These are phyloP conservation scores for Zanthoxylum bungeanum DNA, from an alignment of 345 rosid genomes.

Conservation along the genomic window DNA sequence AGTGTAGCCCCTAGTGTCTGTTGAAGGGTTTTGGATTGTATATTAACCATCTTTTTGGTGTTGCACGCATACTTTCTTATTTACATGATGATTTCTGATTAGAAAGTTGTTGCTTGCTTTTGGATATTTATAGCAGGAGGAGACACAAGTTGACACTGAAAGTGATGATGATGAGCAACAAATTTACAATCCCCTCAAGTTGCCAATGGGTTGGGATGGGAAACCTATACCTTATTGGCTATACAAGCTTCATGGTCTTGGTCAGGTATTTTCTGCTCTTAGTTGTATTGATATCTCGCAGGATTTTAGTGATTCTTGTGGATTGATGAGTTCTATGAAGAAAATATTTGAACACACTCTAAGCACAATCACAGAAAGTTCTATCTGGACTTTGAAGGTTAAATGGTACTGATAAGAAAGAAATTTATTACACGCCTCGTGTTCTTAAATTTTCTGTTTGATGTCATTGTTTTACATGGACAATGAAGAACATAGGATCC, in stretches of 20 bases:
- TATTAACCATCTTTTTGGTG: not conserved
- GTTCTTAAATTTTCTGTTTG: not conserved
- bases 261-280: conserved; percentile 58
- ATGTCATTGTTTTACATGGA: not conserved
- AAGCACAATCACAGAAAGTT: not conserved
- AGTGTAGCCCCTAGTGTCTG: not conserved
- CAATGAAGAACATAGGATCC: not conserved
- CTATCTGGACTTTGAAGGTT: not conserved
- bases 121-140: conserved; percentile 57
- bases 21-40: not conserved
- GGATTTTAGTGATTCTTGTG: not conserved
- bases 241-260: conserved; percentile 98
- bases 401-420: not conserved
- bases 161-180: conserved; percentile 98
- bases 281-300: not conserved
- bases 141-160: conserved; percentile 82
- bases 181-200: conserved; percentile 87
- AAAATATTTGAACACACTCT: not conserved
- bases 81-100: conserved; percentile 14
- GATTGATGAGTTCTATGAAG: not conserved
- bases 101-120: not conserved
- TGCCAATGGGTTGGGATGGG: conserved; percentile 99
- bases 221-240: conserved; percentile 99
- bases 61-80: not conserved
- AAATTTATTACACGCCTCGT: not conserved